Conservation (phyloP, 768 basidiomycete genomes). For the Russula abietina region DNA sequence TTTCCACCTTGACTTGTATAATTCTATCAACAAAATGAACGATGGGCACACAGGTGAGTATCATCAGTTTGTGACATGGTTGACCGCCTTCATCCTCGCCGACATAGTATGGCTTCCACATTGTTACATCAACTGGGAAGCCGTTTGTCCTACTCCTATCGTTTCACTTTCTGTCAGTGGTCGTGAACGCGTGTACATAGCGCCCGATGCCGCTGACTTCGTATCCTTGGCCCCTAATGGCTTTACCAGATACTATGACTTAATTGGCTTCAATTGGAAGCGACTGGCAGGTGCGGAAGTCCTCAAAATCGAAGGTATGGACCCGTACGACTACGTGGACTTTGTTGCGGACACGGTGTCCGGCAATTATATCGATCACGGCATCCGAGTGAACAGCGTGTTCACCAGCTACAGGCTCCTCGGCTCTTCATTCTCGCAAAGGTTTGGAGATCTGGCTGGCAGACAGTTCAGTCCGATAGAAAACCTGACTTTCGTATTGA, state of each 20-base stretch:
- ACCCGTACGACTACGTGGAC: conserved; percentile 52
- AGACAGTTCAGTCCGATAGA: conserved; percentile 44
- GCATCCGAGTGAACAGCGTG: conserved; percentile 57
- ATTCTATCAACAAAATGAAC: conserved; percentile 50
- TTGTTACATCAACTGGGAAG: conserved; percentile 49
- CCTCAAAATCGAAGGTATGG: conserved; percentile 47
- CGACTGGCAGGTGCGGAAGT: conserved; percentile 58
- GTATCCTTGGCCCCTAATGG: background rate
- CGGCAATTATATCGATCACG: conserved; percentile 60
- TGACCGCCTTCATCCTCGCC: background rate
- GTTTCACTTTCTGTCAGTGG: conserved; percentile 10
- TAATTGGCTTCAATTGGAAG: conserved; percentile 35
- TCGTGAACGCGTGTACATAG: conserved; percentile 18
- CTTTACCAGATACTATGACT: conserved; percentile 12
- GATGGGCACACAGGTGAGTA: conserved; percentile 58
- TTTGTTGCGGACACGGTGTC: conserved; percentile 51
- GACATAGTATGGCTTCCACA: conserved; percentile 48
- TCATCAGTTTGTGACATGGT: background rate
- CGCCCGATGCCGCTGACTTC: conserved; percentile 17
- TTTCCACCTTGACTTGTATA: conserved; percentile 54
- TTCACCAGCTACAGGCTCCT: conserved; percentile 51
- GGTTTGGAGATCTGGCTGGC: conserved; percentile 52
- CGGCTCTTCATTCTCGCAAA: conserved; percentile 47
- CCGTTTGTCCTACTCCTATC: conserved; percentile 25
- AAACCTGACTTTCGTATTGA: conserved; percentile 44